Percentiles rank a stretch among this genome's conserved stretches.
phyloP scores from a whole-genome alignment of 305 asterid genomes.

The Ilex paraguariensis region DNA sequence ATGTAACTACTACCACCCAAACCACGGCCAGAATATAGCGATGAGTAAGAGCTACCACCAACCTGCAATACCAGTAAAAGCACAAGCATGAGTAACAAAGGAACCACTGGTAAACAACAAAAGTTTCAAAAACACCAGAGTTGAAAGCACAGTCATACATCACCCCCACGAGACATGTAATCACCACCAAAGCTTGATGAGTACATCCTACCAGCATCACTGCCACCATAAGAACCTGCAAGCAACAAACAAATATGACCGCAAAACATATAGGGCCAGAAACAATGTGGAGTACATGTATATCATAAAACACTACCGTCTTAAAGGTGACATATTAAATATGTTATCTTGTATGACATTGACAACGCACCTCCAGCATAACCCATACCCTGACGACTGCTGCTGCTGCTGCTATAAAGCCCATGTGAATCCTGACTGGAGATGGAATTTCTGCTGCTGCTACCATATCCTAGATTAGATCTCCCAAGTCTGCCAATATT shows the following conservation, averaged over 20 bases:
- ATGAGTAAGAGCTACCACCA: conserved; percentile 75
- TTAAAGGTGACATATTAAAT: too few species aligned
- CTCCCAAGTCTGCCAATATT: conserved; percentile 57
- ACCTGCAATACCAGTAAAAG: conserved; percentile 33
- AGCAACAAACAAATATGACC: conserved; percentile 2
- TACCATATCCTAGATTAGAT: conserved; percentile 71
- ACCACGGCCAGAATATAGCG: conserved; percentile 66
- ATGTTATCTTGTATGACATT: background rate
- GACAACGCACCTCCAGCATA: conserved; percentile 66
- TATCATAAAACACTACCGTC: too few species aligned
- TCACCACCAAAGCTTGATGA: conserved; percentile 77
- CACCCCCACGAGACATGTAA: conserved; percentile 72
- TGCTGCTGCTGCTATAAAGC: conserved; percentile 27
- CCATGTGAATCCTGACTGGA: conserved; percentile 84
- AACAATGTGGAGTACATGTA: background rate
- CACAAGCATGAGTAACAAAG: conserved; percentile 7
- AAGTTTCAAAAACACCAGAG: background rate
- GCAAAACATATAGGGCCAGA: background rate
- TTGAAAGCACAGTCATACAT: conserved; percentile 45
- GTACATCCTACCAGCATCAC: conserved; percentile 78
- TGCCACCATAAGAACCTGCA: conserved; percentile 71
- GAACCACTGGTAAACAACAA: conserved; percentile 7
- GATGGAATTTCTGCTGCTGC: conserved; percentile 66
- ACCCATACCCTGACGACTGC: conserved; percentile 72
- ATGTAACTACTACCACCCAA: conserved; percentile 73